These are phyloP conservation scores for Trifolium pratense DNA, from an alignment of 306 rosid species.

Conservation along the genomic window DNA sequence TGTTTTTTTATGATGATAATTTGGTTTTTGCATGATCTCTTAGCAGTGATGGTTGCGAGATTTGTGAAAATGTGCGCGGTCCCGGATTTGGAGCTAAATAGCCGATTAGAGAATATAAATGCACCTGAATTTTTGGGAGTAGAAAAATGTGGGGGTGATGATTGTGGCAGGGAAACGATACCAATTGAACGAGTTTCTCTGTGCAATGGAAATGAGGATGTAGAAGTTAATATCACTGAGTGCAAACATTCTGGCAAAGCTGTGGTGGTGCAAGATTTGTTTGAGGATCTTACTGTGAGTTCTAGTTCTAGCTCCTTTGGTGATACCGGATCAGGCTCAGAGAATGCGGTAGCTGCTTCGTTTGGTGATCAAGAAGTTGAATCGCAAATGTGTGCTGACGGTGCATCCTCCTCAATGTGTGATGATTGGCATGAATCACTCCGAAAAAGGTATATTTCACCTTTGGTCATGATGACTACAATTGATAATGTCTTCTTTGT, in stretches of 20 bases:
- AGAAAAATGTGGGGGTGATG: slow-evolving; percentile 40
- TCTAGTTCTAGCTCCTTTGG: background rate
- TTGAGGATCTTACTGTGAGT: slow-evolving; percentile 52
- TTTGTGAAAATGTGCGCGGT: slow-evolving; percentile 56
- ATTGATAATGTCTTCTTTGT: background rate
- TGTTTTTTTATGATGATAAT: slow-evolving; percentile 20
- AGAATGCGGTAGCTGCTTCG: slow-evolving; percentile 44
- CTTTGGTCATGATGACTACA: background rate
- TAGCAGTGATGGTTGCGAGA: slow-evolving; percentile 30
- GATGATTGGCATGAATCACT: slow-evolving; percentile 46
- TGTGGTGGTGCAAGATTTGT: slow-evolving; percentile 43
- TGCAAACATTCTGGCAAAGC: slow-evolving; percentile 35
- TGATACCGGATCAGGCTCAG: slow-evolving; percentile 57
- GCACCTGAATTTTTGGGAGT: slow-evolving; percentile 25
- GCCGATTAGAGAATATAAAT: slow-evolving; percentile 40
- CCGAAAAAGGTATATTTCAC: slow-evolving; percentile 57
- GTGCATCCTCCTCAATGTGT: slow-evolving; percentile 41
- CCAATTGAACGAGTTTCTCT: slow-evolving; percentile 34
- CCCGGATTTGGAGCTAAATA: slow-evolving; percentile 51
- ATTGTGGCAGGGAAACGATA: slow-evolving; percentile 35
- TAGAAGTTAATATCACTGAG: slow-evolving; percentile 57
- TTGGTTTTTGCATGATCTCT: slow-evolving; percentile 33
- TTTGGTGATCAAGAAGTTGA: slow-evolving; percentile 66
- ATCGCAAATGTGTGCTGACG: slow-evolving; percentile 44
- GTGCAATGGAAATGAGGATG: slow-evolving; percentile 46